phyloP scores from a whole-genome alignment of 768 basidiomycete species.

The Suillus subalutaceus region DNA sequence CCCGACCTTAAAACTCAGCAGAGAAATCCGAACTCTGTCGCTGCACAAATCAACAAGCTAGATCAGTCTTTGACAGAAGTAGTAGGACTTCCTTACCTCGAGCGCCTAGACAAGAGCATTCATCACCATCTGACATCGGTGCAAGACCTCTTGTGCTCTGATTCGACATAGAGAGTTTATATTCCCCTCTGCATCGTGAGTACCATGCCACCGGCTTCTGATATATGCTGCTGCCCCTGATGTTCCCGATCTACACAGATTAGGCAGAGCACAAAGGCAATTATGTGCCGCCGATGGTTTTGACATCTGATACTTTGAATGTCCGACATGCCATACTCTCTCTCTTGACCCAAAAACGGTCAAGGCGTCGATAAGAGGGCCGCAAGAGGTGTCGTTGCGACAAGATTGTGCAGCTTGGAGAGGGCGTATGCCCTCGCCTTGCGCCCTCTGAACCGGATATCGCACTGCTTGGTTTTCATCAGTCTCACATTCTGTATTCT shows the following conservation, averaged over 20 bases:
- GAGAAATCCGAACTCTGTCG: conserved; percentile 17
- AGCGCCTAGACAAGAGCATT: conserved; percentile 15
- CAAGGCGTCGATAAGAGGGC: not conserved
- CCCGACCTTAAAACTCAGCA: conserved; percentile 14
- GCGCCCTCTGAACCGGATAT: conserved; percentile 8
- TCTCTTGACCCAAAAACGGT: not conserved
- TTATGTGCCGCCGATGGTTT: conserved; percentile 15
- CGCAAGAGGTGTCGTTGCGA: conserved; percentile 13
- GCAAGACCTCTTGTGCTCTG: conserved; percentile 19
- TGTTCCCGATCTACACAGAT: conserved; percentile 26
- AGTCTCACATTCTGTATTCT: conserved; percentile 15
- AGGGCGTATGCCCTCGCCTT: conserved; percentile 11
- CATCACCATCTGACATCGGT: conserved; percentile 12
- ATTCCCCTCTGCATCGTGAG: conserved; percentile 26
- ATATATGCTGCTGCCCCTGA: not conserved
- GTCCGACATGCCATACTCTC: conserved; percentile 11
- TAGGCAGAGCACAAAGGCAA: conserved; percentile 22
- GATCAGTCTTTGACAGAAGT: conserved; percentile 16
- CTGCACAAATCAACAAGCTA: conserved; percentile 15
- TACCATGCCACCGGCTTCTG: conserved; percentile 16
- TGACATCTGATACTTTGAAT: conserved; percentile 18
- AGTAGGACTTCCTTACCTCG: not conserved
- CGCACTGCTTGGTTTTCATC: not conserved
- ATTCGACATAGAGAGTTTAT: conserved; percentile 16
- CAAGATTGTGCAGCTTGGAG: conserved; percentile 7